Evolutionary conservation across 768 basidiomycete species (phyloP), one percentile per base, ranked within the genome.

Genomic region (Suillus subluteus): DNA sequence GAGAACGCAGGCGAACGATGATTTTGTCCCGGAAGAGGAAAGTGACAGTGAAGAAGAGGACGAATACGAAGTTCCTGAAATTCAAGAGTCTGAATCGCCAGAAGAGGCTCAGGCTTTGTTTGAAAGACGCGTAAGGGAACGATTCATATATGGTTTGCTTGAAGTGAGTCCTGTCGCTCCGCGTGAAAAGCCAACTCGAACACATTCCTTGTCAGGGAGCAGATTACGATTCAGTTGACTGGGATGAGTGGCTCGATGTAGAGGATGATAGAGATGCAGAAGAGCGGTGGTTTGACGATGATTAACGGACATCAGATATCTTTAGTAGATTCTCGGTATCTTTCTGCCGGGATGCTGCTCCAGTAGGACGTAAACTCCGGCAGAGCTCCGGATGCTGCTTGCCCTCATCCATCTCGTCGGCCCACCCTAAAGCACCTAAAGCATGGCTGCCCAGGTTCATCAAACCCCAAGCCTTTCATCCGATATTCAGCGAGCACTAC

Each of bases 201-300:
- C 26, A 62, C 46, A 38, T 38, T 40, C 52, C 55, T 62, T 40
- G 64, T 30, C 73, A 94, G 91, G 81, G 83, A 6, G 83, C 89
- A 40, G 85, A 92, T 69, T 94, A 94, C 65, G 90, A 90, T 66
- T 73, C 74, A 62, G 83, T 91, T 11, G 92, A 94, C 73, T 94
- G 92, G 91, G 86, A 87, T 71, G 92, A 94, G 64, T 80, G 79
- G 48, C 83, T 90, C 77, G 91, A 91, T 70, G 76, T 68, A 26
- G 85, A 87, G 23, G 79, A 84, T 66, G 89, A 90, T 65, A 77
- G 84, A 69, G 88, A 88, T 38, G 82, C 80, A 13, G 86, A 92
- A 75, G 91, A 91, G 38, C 80, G 82, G 26, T 93, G 92, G 88
- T 93, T 93, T 76, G 87, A 91, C 58, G 86, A 88, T 30, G 88